Evolutionary conservation across 345 rosid genomes (phyloP), one percentile per base, ranked within the genome.

Genomic region (Populus pruinosa): DNA sequence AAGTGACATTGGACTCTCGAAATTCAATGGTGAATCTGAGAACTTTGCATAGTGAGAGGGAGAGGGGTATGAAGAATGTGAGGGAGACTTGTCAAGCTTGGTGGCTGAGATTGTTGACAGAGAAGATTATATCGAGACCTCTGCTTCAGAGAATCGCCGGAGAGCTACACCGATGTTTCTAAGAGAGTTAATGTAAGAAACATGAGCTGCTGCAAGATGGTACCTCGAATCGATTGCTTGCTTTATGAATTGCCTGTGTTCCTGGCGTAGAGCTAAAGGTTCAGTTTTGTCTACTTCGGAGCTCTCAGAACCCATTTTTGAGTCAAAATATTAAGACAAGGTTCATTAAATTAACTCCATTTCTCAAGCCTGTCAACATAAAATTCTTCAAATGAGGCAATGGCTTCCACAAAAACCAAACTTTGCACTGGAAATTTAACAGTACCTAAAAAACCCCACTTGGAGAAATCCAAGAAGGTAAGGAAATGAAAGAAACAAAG

Each of bases 131-230:
- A 33, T 33, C 35, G 2, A 33, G 4, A 33, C 5, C 35, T 33
- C 35, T 33, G 91, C 88, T 77, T 93, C 98, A 0, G 95, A 90
- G 75, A 85, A 94, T 55, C 90, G 86, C 74, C 98, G 88, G 69
- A 93, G 88, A 77, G 91, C 91, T 71, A 85, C 78, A 61, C 97
- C 98, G 33, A 94, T 78, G 86, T 84, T 91, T 56, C 85, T 87
- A n/a, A 94, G 91, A 61, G 98, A 94, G 73, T 87, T 83, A 75
- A 82, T 70, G 88, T 94, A 91, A 23, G 97, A 91, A n/a, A 91
- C 88, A 87, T 93, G 98, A 63, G 98, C 93, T 41, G 98, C 97
- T 7, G 98, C 94, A 50, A 94, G 87, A 68, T 88, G 88, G 82
- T 86, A 91, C 86, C 98, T 90, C 0, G 97, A 90, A 56, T 90